Evolutionary conservation across 2,329 filamentous ascomycete species (phyloP).

Genomic region (Cryoendolithus antarcticus): DNA sequence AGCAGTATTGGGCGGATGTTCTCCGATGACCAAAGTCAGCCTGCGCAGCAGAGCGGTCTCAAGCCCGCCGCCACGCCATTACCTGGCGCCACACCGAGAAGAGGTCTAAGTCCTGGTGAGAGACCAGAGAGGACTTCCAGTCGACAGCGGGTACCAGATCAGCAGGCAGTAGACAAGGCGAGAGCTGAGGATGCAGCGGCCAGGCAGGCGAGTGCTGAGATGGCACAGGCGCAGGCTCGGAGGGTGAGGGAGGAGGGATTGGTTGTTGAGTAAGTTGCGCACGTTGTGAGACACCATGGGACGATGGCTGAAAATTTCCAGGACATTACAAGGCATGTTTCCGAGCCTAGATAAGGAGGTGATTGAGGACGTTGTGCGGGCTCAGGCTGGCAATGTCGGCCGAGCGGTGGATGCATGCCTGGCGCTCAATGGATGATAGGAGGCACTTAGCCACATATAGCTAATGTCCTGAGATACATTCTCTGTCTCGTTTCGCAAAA

Average conservation of each 20-base stretch:
- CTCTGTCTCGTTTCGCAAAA: too few relatives aligned
- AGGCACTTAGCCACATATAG: too few relatives aligned
- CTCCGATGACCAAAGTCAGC: conserved; percentile 48
- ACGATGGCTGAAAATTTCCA: conserved; percentile 9
- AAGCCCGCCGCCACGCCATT: conserved; percentile 33
- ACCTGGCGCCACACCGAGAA: conserved; percentile 32
- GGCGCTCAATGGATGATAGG: conserved; percentile 20
- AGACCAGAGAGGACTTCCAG: conserved; percentile 11
- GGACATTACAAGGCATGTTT: conserved; percentile 88
- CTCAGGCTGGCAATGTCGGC: conserved; percentile 67
- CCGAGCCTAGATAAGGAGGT: conserved; percentile 86
- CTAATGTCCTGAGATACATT: too few relatives aligned
- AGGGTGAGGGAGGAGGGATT: conserved; percentile 76
- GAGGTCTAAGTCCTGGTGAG: conserved; percentile 34
- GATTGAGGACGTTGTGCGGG: conserved; percentile 90
- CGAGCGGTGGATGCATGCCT: conserved; percentile 37
- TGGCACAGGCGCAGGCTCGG: conserved; percentile 72
- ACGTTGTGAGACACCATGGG: too few relatives aligned
- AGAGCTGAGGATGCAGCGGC: conserved; percentile 80
- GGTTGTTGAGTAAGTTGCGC: conserved; percentile 57
- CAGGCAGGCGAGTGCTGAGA: conserved; percentile 78
- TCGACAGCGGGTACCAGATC: conserved; percentile 15
- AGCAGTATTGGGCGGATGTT: conserved; percentile 92
- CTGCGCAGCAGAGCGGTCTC: conserved; percentile 12
- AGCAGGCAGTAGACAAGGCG: conserved; percentile 25